A percentile compares a stretch with the other conserved stretches of the same genome.
phyloP scores from a whole-genome alignment of 83 land plant genomes.

The Diphasiastrum complanatum region DNA sequence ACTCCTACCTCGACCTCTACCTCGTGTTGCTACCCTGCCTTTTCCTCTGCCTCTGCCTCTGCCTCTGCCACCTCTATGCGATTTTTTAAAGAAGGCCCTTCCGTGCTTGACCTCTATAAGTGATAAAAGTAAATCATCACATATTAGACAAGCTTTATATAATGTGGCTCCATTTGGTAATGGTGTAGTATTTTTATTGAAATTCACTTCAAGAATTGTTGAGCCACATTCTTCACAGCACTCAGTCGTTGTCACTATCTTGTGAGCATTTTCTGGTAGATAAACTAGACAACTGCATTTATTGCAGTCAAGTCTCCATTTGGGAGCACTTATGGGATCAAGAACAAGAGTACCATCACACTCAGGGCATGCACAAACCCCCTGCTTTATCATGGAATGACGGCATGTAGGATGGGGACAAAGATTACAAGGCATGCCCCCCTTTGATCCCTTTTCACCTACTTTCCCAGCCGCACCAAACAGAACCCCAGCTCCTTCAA shows the following conservation, averaged over 20 bases:
- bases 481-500: slow-evolving; percentile 63
- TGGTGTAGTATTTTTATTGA: slow-evolving; percentile 89
- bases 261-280: slow-evolving; percentile 86
- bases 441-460: slow-evolving; percentile 39
- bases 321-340: slow-evolving; percentile 94
- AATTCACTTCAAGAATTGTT: slow-evolving; percentile 79
- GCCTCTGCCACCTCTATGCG: slow-evolving; percentile 51
- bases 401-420: slow-evolving; percentile 95
- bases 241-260: slow-evolving; percentile 61
- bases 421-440: slow-evolving; percentile 92
- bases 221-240: slow-evolving; percentile 81
- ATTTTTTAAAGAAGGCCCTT: slow-evolving; percentile 51
- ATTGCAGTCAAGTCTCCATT: slow-evolving; percentile 94
- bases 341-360: slow-evolving; percentile 85
- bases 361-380: slow-evolving; percentile 97
- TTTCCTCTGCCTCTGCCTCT: slow-evolving; percentile 61
- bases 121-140: slow-evolving; percentile 83
- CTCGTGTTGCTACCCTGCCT: slow-evolving; percentile 51
- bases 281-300: slow-evolving; percentile 86
- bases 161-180: slow-evolving; percentile 71
- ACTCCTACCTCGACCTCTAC: slow-evolving; percentile 42
- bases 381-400: slow-evolving; percentile 80
- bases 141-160: slow-evolving; percentile 67
- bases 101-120: slow-evolving; percentile 91
- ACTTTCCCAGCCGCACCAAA: slow-evolving; percentile 39